Conservation (phyloP, 2,329 filamentous ascomycete genomes). For the Pseudocercospora macadamiae region DNA sequence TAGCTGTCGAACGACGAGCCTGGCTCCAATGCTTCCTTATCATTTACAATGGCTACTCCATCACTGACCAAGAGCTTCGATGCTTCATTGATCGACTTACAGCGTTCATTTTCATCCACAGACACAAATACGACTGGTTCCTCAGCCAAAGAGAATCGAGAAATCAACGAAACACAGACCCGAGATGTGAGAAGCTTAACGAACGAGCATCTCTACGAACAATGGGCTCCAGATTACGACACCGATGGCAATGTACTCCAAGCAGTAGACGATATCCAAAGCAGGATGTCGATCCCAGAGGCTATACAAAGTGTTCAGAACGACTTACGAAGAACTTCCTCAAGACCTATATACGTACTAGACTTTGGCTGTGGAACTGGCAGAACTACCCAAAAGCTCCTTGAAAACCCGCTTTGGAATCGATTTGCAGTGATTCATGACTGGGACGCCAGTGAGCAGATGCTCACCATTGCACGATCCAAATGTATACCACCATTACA, state of each 20-base stretch:
- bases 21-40: neutral
- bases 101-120: constrained; percentile 23
- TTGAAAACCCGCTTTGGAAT: constrained; percentile 34
- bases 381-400: constrained; percentile 61
- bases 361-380: constrained; percentile 69
- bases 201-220: constrained; percentile 53
- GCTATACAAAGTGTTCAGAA: constrained; percentile 5
- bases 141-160: constrained; percentile 13
- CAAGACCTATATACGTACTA: constrained; percentile 48
- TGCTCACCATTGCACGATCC: constrained; percentile 47
- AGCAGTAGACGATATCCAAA: constrained; percentile 62
- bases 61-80: constrained; percentile 20
- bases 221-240: constrained; percentile 63
- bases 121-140: constrained; percentile 19
- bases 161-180: neutral
- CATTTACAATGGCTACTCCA: constrained; percentile 17
- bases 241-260: constrained; percentile 69
- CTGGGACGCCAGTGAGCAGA: constrained; percentile 23
- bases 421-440: constrained; percentile 36
- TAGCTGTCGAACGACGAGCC: neutral
- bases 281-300: constrained; percentile 54
- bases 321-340: constrained; percentile 23
- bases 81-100: constrained; percentile 20
- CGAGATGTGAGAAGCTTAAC: constrained; percentile 16
- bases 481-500: constrained; percentile 11